Evolutionary conservation across 2,329 filamentous ascomycete species (phyloP).

Genomic region (Neocatenulostroma microsporum): DNA sequence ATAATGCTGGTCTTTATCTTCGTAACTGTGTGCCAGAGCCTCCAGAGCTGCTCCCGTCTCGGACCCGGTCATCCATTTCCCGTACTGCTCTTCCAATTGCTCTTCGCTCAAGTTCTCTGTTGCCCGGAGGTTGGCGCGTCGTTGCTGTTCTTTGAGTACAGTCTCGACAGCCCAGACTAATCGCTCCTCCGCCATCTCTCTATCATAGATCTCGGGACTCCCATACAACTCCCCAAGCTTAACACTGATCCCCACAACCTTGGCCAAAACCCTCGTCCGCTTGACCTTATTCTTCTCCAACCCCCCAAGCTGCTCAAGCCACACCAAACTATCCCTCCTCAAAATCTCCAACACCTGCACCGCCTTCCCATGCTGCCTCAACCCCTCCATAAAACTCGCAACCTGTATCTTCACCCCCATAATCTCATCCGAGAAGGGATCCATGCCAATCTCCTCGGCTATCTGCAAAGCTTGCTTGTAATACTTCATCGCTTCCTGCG

Average conservation of each 20-base stretch:
- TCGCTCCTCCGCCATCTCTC: conserved; percentile 64
- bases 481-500: conserved; percentile 69
- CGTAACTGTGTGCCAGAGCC: conserved; percentile 71
- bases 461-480: conserved; percentile 72
- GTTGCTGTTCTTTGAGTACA: conserved; percentile 62
- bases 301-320: conserved; percentile 28
- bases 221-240: conserved; percentile 82
- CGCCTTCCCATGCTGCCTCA: conserved; percentile 60
- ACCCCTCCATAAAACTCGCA: conserved; percentile 69
- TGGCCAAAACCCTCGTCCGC: conserved; percentile 60
- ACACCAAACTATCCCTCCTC: conserved; percentile 55
- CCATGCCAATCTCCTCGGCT: conserved; percentile 66
- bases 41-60: conserved; percentile 70
- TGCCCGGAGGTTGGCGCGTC: conserved; percentile 43
- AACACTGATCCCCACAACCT: conserved; percentile 65
- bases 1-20: conserved; percentile 64
- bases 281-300: conserved; percentile 41
- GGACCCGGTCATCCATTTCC: conserved; percentile 60
- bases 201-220: conserved; percentile 64
- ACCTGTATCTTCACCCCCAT: conserved; percentile 82
- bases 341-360: conserved; percentile 74
- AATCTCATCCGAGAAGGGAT: conserved; percentile 85
- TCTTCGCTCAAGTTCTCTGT: conserved; percentile 11
- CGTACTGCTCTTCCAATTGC: conserved; percentile 51
- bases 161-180: conserved; percentile 78